Conservation (phyloP, 2,329 filamentous ascomycete species). For the Gyromitra esculenta region DNA sequence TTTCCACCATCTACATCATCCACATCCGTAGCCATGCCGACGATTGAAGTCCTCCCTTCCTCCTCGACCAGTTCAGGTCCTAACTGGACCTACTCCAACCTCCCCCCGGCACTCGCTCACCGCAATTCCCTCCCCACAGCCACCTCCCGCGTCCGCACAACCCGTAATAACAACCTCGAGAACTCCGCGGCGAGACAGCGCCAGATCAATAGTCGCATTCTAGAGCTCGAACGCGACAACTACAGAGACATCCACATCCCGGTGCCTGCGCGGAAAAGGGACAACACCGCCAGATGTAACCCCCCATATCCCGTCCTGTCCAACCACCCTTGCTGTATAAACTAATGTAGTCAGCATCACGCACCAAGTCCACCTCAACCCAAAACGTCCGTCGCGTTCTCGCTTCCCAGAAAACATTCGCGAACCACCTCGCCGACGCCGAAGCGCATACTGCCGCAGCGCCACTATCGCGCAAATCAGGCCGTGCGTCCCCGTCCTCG, state of each 20-base stretch:
- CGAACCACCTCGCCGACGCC: constrained; percentile 80
- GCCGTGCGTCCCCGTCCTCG: constrained; percentile 1
- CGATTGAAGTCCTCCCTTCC: constrained; percentile 53
- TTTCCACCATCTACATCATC: background rate
- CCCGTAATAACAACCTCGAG: constrained; percentile 50
- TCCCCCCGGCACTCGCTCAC: constrained; percentile 53
- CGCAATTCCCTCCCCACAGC: constrained; percentile 44
- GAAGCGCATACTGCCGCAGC: constrained; percentile 22
- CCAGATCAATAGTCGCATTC: constrained; percentile 81
- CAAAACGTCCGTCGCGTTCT: constrained; percentile 79
- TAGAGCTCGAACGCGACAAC: constrained; percentile 83
- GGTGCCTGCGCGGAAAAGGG: constrained; percentile 67
- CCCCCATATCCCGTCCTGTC: background rate
- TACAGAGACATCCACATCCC: constrained; percentile 76
- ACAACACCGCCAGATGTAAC: constrained; percentile 56
- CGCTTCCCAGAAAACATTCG: constrained; percentile 82
- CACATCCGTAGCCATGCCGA: constrained; percentile 44
- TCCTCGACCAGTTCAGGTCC: constrained; percentile 48
- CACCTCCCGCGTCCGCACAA: constrained; percentile 50
- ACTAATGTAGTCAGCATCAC: constrained; percentile 31
- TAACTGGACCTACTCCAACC: constrained; percentile 55
- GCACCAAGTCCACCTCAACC: constrained; percentile 61
- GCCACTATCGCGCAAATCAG: background rate
- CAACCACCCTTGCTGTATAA: background rate
- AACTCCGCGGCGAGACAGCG: constrained; percentile 53